Base-by-base conservation (phyloP, 2,329 filamentous ascomycete species). In the Aureobasidium sp. region DNA sequence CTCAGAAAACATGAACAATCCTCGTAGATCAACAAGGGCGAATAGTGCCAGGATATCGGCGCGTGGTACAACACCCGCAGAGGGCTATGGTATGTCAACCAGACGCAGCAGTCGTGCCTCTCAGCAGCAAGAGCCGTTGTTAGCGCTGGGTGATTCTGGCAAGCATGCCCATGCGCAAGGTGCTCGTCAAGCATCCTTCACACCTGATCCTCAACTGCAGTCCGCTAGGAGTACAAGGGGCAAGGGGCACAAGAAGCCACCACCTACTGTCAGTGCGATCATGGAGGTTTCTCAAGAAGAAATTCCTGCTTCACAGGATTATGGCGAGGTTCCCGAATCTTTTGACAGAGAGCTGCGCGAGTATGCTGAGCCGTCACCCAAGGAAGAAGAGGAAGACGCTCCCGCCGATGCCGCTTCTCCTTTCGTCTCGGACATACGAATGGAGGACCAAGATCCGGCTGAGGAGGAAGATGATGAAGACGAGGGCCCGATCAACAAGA, bases 91-190 rank as follows among this genome's bases (percentile, higher is more conserved):
- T 6, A 64, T 61, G 20, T 66, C 64, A 9, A 76, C 74, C 43
- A 76, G 84, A 65, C 79, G 83, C 65, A 85, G 80, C 65, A 85
- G 82, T 69, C 83, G 85, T 50, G 77, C 84, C 20, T 84, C 80
- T 27, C 75, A 81, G 4, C n/a, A 32, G 6, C 79, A 82, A 29
- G 79, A 82, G 39, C 79, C 82, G 37, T 78, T 86, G 15, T 74
- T 84, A 50, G 82, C 81, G 17, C 73, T 87, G 48, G 82, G 83
- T 3, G 81, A 83, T 65, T 85, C 83, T 8, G 84, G 84, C 20
- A 80, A 77, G 63, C 83, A 86, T 70, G 77, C 79, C 63, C 72
- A 82, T 60, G 76, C 83, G 5, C 75, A 84, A 10, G 46, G 57
- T 36, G 77, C 82, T 64, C 75, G 78, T 66, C 81, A 79, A 29